Evolutionary conservation across 352 stramenopile genomes (phyloP), one percentile per base, ranked within the genome.

Genomic region (Detonula confervacea): DNA sequence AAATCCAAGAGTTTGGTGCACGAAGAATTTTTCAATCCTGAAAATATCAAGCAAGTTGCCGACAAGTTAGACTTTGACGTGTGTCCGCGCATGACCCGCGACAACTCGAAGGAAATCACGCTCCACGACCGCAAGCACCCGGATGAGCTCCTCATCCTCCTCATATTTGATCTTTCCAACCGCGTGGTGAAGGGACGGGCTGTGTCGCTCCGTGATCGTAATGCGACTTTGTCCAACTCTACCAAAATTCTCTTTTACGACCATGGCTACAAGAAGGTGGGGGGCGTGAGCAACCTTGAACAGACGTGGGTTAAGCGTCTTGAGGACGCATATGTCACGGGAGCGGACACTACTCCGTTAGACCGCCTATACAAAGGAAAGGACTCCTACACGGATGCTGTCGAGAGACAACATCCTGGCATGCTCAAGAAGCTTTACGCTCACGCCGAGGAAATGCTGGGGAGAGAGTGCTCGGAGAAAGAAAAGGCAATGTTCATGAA

Each of bases 101-200:
- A 60, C 29, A 18, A 18, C 5, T 29, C 6, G 2, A 60, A 60
- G 29, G 51, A 60, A 16, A 60, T 60, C 9, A 18, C 12, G 16
- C 2, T 60, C 9, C 24, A 60, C 16, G 51, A 60, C 16, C 51
- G 51, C 51, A 60, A 60, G 16, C 8, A 4, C 16, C 51, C 51
- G 2, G 6, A 60, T n/a, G 51, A 60, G 29, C 4, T 39, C 6
- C 29, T 60, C 24, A 60, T 37, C 1, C n/a, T 60, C 24, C 18
- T n/a, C n/a, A 60, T 60, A n/a, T 39, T 60, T 39, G 51, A 60
- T n/a, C 29, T 60, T 18, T 60, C 24, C 12, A 60, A 60, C 18
- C 24, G 51, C 16, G 51, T 60, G 12, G 2, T 60, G 5, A 60
- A 27, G 51, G 51, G 51, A 29, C 20, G 51, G 14, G 24, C 51